Conservation (phyloP, 2,329 filamentous ascomycete species). For the Raffaelea arxii region DNA sequence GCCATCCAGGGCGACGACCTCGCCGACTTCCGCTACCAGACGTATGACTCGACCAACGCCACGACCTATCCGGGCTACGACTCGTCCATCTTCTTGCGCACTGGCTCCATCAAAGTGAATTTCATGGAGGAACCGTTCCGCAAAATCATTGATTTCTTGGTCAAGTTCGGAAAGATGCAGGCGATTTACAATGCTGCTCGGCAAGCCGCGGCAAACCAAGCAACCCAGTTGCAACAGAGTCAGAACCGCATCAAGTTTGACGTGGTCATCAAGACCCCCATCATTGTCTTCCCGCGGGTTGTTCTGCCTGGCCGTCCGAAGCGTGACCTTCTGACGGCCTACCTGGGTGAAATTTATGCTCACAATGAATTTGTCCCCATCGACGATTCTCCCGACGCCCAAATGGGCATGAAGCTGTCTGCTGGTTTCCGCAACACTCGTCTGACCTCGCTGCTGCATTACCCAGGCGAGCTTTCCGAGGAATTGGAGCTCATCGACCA, state of each 20-base stretch:
- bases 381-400: conserved; percentile 62
- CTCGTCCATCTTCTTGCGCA: conserved; percentile 79
- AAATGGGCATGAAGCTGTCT: conserved; percentile 79
- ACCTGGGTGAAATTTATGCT: conserved; percentile 93
- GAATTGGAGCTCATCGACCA: conserved; percentile 96
- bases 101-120: conserved; percentile 92
- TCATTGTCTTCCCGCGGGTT: conserved; percentile 83
- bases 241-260: conserved; percentile 90
- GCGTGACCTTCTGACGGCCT: conserved; percentile 80
- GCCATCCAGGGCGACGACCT: conserved; percentile 94
- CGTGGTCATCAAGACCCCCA: conserved; percentile 85
- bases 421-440: conserved; percentile 88
- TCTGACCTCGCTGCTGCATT: conserved; percentile 83
- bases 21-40: conserved; percentile 95
- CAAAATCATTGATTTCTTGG: conserved; percentile 94
- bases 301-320: conserved; percentile 59
- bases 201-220: conserved; percentile 87
- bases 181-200: conserved; percentile 95
- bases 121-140: conserved; percentile 96
- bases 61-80: conserved; percentile 88
- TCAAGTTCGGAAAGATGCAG: conserved; percentile 99
- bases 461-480: conserved; percentile 60
- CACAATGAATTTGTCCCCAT: conserved; percentile 86
- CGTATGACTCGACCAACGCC: conserved; percentile 64
- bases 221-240: conserved; percentile 84